Base-by-base conservation (phyloP, 1,284 basidiomycete genomes). In the Rhodotorula sp. region DNA sequence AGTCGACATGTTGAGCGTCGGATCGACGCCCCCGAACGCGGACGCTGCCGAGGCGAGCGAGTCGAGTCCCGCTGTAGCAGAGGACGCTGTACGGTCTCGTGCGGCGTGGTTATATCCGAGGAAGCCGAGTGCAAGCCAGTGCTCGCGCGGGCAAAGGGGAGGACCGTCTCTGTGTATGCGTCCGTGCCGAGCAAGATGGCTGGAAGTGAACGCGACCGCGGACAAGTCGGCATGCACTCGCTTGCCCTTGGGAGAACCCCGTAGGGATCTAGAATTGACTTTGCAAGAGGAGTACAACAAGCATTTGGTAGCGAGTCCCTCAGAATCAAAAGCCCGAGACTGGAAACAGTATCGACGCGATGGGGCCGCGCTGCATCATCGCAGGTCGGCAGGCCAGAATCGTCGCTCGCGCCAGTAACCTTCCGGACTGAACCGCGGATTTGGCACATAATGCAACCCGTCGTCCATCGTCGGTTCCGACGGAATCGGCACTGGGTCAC, bases 371-470 rank as follows among this genome's bases (percentile, higher is more conserved):
- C 19, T 2, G 7, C 52, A 10, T 62, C 61, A 67, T 3, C 49
- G 60, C 56, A 91, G 79, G 70, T 86, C 86, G 57, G 79, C 76
- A 0, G 91, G 90, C 91, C 91, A 93, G 67, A 90, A 87, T 38
- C 80, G 81, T 55, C 91, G 83, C 75, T 84, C 84, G 64, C 84
- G 81, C 88, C 88, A 89, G 55, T 85, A 82, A 50, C 91, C 91
- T 65, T 88, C 85, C 2, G 78, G 73, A 76, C 89, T 88, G 80
- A 90, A 91, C 28, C 91, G 84, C 52, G 90, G 90, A 77, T 93
- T 93, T 18, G 85, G 83, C 23, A 84, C 84, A 78, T 87, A 93
- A 49, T 81, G 80, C 48, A 90, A 71, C 0, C 91, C 91, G 76
- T 91, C 87, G 62, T 82, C 83, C 59, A 81, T 80, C 21, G 12